phyloP scores from a whole-genome alignment of 1,284 basidiomycete genomes.

The Cronartium ribicola region DNA sequence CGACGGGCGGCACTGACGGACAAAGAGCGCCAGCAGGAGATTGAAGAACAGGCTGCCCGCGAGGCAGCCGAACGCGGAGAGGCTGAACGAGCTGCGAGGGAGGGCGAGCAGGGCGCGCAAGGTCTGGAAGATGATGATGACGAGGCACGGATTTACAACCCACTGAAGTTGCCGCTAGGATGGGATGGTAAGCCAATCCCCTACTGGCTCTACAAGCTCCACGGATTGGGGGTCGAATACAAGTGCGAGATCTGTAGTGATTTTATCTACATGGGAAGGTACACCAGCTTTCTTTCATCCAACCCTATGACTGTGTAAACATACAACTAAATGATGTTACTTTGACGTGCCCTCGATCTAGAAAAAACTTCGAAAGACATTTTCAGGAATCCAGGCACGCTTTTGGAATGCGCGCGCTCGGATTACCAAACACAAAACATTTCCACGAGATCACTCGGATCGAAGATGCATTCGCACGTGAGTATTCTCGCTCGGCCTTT shows the following conservation, averaged over 20 bases:
- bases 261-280: conserved; percentile 62
- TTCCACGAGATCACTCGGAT: conserved; percentile 98
- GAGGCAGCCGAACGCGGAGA: conserved; percentile 60
- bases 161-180: conserved; percentile 89
- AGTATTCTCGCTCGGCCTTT: conserved; percentile 54
- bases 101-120: conserved; percentile 48
- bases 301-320: conserved; percentile 29
- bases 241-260: conserved; percentile 92
- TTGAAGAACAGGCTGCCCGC: conserved; percentile 58
- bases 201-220: conserved; percentile 97
- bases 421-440: conserved; percentile 95
- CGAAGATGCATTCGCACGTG: conserved; percentile 86
- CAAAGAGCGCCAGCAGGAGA: conserved; percentile 88
- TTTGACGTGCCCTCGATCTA: conserved; percentile 48
- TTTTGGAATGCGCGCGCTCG: conserved; percentile 95
- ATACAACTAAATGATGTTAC: conserved; percentile 40
- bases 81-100: conserved; percentile 61
- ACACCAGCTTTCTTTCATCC: conserved; percentile 48
- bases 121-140: conserved; percentile 63
- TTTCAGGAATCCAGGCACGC: conserved; percentile 93
- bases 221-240: conserved; percentile 95
- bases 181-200: conserved; percentile 99
- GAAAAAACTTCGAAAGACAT: conserved; percentile 90
- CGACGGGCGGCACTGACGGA: conserved; percentile 92
- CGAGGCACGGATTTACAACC: conserved; percentile 93